Evolutionary conservation across 495 filamentous ascomycete genomes (phyloP), one percentile per base, ranked within the genome.

Genomic region (Penicillium angulare): DNA sequence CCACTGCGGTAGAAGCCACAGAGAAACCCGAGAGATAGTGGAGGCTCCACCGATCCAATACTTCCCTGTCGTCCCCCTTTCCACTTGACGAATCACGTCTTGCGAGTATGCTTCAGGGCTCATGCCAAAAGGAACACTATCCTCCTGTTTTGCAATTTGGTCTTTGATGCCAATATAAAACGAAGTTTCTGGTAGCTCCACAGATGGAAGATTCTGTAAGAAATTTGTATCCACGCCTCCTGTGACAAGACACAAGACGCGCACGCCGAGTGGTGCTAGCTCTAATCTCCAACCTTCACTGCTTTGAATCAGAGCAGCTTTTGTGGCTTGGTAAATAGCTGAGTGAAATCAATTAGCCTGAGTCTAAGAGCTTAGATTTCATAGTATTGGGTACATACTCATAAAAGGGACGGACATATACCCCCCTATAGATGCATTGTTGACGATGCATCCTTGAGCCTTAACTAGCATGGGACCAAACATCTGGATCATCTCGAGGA

Each of bases 351-450:
- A 3, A 32, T 32, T 32, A 32, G 29, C 15, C 3, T 9, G 10
- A n/a, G 4, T 6, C 7, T 8, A 1, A 0, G 29, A 7, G 15
- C 4, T n/a, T n/a, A n/a, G n/a, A n/a, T n/a, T n/a, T n/a, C n/a
- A n/a, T n/a, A n/a, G n/a, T n/a, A n/a, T n/a, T n/a, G n/a, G n/a
- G n/a, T n/a, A 32, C 29, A n/a, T 9, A 32, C 29, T 32, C 10
- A 9, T 12, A 32, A 32, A 32, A 12, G 29, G 29, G 15, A 32
- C 15, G 29, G 29, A n/a, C 10, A 32, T 4, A 32, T n/a, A n/a
- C 3, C 69, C 39, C 74, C 47, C 71, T 5, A 79, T 67, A 1
- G 75, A 77, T 10, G 73, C 71, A 45, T 79, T 75, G 31, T 59
- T 59, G 22, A 59, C 47, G 20, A 56, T 47, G 13, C 47, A 26